phyloP scores from a whole-genome alignment of 2,329 filamentous ascomycete genomes.

The Penicillium sp. region DNA sequence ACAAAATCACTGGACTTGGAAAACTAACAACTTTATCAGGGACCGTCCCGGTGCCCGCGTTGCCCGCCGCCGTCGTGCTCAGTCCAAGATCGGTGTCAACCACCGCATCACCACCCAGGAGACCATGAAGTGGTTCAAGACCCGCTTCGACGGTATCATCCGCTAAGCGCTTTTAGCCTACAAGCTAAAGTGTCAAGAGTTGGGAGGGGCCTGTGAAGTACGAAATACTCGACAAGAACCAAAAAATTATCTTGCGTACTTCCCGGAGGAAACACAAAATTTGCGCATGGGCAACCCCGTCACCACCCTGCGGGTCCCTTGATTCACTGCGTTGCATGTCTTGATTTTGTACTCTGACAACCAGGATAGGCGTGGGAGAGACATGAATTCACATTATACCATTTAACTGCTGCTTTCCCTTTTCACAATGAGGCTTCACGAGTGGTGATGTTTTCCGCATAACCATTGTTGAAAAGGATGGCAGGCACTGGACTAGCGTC shows the following conservation, averaged over 20 bases:
- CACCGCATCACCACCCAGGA: constrained; percentile 94
- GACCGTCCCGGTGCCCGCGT: constrained; percentile 98
- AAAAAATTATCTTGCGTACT: constrained; percentile 22
- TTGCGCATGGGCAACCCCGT: constrained; percentile 15
- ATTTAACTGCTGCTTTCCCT: constrained; percentile 36
- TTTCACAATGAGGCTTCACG: constrained; percentile 60
- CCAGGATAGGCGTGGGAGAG: constrained; percentile 43
- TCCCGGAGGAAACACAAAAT: constrained; percentile 28
- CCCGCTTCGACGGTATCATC: constrained; percentile 97
- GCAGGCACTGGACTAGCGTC: constrained; percentile 16
- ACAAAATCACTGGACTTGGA: not conserved
- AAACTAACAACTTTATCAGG: constrained; percentile 45
- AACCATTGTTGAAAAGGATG: constrained; percentile 56
- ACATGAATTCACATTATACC: constrained; percentile 38
- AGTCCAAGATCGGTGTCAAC: constrained; percentile 79
- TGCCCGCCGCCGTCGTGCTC: constrained; percentile 87
- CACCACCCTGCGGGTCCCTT: constrained; percentile 21
- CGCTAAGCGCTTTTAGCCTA: constrained; percentile 65
- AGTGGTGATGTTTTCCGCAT: constrained; percentile 57
- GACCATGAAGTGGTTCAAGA: constrained; percentile 98
- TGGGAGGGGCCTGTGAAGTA: constrained; percentile 27
- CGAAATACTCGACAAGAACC: constrained; percentile 35
- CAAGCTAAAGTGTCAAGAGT: constrained; percentile 6
- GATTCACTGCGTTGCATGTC: constrained; percentile 30
- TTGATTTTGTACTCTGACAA: constrained; percentile 39